Evolutionary conservation across 139 green algal species (phyloP).

Genomic region (Eudorina sp.): DNA sequence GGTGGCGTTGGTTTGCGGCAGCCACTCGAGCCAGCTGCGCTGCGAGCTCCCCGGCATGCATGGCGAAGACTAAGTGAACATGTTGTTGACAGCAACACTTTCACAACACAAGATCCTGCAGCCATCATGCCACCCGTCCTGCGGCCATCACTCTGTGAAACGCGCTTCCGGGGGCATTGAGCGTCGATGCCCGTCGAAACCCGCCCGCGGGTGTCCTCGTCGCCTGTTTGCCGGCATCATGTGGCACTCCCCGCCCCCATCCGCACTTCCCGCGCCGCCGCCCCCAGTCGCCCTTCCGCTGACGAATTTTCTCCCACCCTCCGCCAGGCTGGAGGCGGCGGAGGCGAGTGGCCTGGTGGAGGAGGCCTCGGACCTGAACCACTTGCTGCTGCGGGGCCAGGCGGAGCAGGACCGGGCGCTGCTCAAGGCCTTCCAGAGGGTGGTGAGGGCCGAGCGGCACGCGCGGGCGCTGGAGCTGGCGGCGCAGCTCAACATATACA

Average conservation of each 20-base stretch:
- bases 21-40: too few relatives aligned
- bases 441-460: conserved; percentile 59
- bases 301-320: not conserved
- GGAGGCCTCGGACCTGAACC: conserved; percentile 32
- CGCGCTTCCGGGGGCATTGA: too few relatives aligned
- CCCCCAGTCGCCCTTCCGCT: not conserved
- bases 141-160: too few relatives aligned
- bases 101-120: too few relatives aligned
- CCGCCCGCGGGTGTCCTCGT: too few relatives aligned
- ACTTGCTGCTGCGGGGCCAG: conserved; percentile 46
- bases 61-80: too few relatives aligned
- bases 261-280: not conserved
- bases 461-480: conserved; percentile 71
- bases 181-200: too few relatives aligned
- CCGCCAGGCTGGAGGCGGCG: conserved; percentile 23
- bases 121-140: too few relatives aligned
- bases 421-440: conserved; percentile 59
- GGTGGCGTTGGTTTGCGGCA: too few relatives aligned
- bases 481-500: conserved; percentile 59
- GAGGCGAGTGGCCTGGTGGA: conserved; percentile 20
- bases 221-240: not conserved
- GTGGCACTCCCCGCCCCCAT: not conserved
- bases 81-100: too few relatives aligned
- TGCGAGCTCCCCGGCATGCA: too few relatives aligned
- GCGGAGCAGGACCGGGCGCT: conserved; percentile 53